Evolutionary conservation across 169 alveolate genomes (phyloP), one percentile per base, ranked within the genome.

Genomic region (Cryptosporidium canis): DNA sequence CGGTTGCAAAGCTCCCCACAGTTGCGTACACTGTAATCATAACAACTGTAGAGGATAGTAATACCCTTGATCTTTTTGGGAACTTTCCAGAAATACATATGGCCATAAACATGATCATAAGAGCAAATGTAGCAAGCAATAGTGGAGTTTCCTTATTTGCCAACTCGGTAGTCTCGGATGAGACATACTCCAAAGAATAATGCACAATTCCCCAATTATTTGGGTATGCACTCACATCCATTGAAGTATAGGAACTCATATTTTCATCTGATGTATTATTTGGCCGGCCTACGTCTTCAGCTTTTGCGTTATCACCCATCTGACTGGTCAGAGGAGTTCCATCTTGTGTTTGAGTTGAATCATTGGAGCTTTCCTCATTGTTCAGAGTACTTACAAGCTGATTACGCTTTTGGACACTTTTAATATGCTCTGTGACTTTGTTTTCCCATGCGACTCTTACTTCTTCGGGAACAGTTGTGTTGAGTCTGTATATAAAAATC

Each of bases 71-170:
- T 45, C 29, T 77, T 43, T 63, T 77, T 14, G 87, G 87, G 33
- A 77, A 77, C 53, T 48, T 77, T 14, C 87, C 87, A 27, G 87
- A 77, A 7, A 77, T 77, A 41, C 87, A 77, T 3, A 55, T 24
- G 1, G 87, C 87, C 87, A 77, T 77, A 33, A 77, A 77, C 18
- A 77, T 39, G n/a, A 77, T 77, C 87, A 77, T 77, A 24, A 77
- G 27, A 8, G 87, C 87, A 39, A 77, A 77, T 0, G 87, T 77
- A 24, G 87, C 87, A 44, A 77, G 72, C 39, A 77, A 77, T 18
- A 77, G 61, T 21, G 87, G 87, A 37, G 87, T 77, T 44, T 77
- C 87, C 39, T 77, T 77, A 44, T 77, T 77, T 58, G 87, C 87
- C 47, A 77, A 66, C 43, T 77, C 87, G 5, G 77, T 77, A 3